Conservation (phyloP, 2,329 filamentous ascomycete genomes). For the Clonostachys rosea region DNA sequence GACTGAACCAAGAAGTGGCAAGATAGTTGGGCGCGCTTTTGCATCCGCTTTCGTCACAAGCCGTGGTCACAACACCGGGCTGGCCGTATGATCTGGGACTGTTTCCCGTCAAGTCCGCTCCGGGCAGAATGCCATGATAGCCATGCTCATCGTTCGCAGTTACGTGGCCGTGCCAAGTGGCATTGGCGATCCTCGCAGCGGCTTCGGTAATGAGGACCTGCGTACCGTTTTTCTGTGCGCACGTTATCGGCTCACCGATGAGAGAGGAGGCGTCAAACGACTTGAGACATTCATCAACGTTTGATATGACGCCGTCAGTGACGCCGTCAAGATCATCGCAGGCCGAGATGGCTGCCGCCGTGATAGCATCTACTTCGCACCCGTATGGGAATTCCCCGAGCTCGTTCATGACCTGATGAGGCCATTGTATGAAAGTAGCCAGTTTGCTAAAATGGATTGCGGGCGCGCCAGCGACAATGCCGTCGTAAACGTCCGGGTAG, state of each 20-base stretch:
- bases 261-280: neutral
- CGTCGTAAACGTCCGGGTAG: conserved; percentile 48
- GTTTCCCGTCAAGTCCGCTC: no score
- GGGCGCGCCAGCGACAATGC: conserved; percentile 41
- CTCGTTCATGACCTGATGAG: conserved; percentile 25
- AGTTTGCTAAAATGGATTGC: conserved; percentile 32
- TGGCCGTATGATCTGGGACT: neutral
- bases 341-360: neutral
- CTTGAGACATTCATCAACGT: neutral
- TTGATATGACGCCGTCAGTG: conserved; percentile 10
- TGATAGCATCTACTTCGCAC: conserved; percentile 3
- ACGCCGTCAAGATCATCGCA: conserved; percentile 2
- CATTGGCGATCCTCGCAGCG: neutral
- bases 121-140: no score
- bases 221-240: neutral
- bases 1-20: neutral
- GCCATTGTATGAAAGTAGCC: neutral
- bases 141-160: neutral
- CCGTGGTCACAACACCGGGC: neutral
- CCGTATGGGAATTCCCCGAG: conserved; percentile 9
- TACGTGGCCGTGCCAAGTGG: neutral
- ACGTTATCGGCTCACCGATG: neutral
- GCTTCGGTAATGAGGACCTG: neutral
- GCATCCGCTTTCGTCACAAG: neutral
- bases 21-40: neutral